Percentiles rank a stretch among this genome's conserved stretches.
These are phyloP conservation scores for Vigna unguiculata DNA, from an alignment of 306 rosid species.

Conservation along the genomic window DNA sequence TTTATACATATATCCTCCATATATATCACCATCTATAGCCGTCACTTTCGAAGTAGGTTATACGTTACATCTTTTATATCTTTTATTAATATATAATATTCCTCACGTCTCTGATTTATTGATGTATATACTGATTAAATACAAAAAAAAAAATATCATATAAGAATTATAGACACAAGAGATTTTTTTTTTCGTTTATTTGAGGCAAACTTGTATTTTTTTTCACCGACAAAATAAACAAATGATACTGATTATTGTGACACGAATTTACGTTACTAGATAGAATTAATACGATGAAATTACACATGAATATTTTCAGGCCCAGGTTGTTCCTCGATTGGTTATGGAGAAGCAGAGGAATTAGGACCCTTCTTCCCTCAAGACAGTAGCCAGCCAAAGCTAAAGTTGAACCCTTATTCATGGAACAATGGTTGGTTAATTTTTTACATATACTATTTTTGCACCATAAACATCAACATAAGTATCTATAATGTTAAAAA, in stretches of 20 bases:
- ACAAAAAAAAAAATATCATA: background rate
- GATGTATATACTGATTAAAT: background rate
- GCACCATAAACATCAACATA: background rate
- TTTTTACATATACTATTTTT: constrained; percentile 19
- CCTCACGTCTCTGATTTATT: constrained; percentile 4
- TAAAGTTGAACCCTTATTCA: constrained; percentile 75
- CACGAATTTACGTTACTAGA: constrained; percentile 1
- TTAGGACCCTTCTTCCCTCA: constrained; percentile 92
- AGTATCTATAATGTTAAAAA: background rate
- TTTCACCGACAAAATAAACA: no score
- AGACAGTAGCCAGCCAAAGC: constrained; percentile 64
- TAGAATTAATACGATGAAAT: constrained; percentile 11
- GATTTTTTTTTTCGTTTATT: background rate
- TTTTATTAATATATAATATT: background rate
- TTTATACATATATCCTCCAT: background rate
- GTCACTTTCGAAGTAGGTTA: constrained; percentile 16
- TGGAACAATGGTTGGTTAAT: constrained; percentile 73
- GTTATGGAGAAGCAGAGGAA: constrained; percentile 87
- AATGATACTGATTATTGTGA: background rate
- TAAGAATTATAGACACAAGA: background rate
- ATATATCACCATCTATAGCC: background rate
- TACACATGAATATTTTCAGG: constrained; percentile 56
- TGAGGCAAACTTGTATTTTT: no score
- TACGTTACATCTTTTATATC: background rate
- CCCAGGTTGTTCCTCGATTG: constrained; percentile 91